phyloP scores from a whole-genome alignment of 2,329 filamentous ascomycete species.

The Xylariaceae sp. region DNA sequence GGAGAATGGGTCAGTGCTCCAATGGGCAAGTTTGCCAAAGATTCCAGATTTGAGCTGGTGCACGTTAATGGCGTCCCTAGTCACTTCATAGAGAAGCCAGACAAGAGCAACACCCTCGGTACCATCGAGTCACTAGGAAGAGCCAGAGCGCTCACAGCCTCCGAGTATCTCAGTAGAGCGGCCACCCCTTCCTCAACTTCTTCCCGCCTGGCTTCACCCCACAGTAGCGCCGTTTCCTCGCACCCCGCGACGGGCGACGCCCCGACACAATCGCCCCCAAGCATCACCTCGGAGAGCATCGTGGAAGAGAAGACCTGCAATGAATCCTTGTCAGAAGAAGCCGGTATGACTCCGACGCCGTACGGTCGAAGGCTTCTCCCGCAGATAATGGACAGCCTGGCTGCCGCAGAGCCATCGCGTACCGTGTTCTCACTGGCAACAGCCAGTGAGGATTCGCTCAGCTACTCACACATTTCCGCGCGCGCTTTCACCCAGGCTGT shows the following conservation, averaged over 20 bases:
- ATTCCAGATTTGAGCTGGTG: slow-evolving; percentile 5
- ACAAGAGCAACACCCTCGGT: neutral
- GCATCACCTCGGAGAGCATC: neutral
- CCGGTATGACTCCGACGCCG: neutral
- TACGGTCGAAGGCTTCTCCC: slow-evolving; percentile 25
- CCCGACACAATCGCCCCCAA: neutral
- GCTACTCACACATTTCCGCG: slow-evolving; percentile 27
- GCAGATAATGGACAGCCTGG: slow-evolving; percentile 31
- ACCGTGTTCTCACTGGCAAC: slow-evolving; percentile 6
- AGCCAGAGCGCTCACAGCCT: neutral
- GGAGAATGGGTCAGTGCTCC: slow-evolving; percentile 8
- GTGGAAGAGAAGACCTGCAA: neutral
- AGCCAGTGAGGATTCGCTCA: slow-evolving; percentile 5
- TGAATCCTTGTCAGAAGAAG: neutral
- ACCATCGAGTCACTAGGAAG: neutral
- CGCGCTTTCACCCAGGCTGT: slow-evolving; percentile 27
- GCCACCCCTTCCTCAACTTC: neutral
- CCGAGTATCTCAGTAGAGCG: slow-evolving; percentile 6
- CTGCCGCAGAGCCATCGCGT: slow-evolving; percentile 18
- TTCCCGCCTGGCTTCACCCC: neutral
- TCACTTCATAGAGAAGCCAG: slow-evolving; percentile 5
- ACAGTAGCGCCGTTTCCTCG: neutral
- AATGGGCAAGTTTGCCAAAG: slow-evolving; percentile 5
- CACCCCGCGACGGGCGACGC: neutral
- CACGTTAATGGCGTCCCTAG: slow-evolving; percentile 2